These are phyloP conservation scores for Piper betle DNA, from an alignment of 164 flowering plant species.

Conservation along the genomic window DNA sequence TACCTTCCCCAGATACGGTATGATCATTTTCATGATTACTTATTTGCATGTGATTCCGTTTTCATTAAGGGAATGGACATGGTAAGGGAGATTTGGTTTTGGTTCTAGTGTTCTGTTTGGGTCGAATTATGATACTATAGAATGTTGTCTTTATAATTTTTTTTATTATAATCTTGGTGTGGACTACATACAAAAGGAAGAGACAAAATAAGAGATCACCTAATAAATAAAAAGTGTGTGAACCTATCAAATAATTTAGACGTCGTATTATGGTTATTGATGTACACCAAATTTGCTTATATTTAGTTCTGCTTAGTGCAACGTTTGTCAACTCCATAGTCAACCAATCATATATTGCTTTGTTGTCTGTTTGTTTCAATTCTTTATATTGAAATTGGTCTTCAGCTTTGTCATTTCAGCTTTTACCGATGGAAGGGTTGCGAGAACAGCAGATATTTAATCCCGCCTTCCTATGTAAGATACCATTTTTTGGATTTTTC, in stretches of 20 bases:
- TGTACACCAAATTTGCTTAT: too few relatives aligned
- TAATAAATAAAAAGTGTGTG: too few relatives aligned
- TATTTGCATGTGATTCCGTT: too few relatives aligned
- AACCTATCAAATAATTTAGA: too few relatives aligned
- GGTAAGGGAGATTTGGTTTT: too few relatives aligned
- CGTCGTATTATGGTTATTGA: too few relatives aligned
- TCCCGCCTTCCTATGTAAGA: slow-evolving; percentile 82
- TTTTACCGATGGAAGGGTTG: slow-evolving; percentile 69
- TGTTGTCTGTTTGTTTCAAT: background rate
- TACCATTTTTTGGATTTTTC: background rate
- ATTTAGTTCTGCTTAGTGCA: too few relatives aligned
- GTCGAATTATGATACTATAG: background rate
- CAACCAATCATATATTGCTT: background rate
- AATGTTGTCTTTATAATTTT: too few relatives aligned
- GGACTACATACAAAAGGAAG: too few relatives aligned
- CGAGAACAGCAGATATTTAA: slow-evolving; percentile 66
- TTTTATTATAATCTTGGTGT: too few relatives aligned
- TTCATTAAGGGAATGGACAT: background rate
- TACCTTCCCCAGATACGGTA: slow-evolving; percentile 76
- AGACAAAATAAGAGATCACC: too few relatives aligned
- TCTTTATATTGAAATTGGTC: background rate
- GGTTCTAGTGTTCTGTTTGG: too few relatives aligned
- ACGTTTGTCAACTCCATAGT: background rate
- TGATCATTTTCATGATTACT: background rate
- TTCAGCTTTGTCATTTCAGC: slow-evolving; percentile 33